Percentiles rank a stretch among this genome's conserved stretches.
phyloP scores from a whole-genome alignment of 2,329 filamentous ascomycete species.

The Diaporthe batatas region DNA sequence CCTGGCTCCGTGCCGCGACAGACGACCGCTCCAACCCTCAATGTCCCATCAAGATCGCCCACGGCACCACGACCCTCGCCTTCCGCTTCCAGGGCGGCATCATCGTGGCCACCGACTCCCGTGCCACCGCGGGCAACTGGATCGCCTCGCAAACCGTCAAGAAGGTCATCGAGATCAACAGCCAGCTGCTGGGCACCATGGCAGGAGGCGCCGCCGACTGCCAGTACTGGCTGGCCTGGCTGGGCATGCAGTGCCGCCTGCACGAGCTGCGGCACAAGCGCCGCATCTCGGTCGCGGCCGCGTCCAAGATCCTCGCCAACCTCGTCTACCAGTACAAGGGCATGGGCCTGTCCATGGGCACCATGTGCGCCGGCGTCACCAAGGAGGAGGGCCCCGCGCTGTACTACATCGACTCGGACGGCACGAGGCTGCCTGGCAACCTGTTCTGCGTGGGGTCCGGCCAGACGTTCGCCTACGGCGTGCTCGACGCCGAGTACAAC shows the following conservation, averaged over 20 bases:
- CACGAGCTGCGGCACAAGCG: constrained; percentile 99
- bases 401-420: constrained; percentile 99
- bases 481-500: constrained; percentile 93
- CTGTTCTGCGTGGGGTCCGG: constrained; percentile 98
- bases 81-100: constrained; percentile 99
- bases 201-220: constrained; percentile 98
- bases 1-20: constrained; percentile 96
- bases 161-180: constrained; percentile 99
- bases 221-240: constrained; percentile 99
- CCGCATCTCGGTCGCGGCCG: constrained; percentile 96
- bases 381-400: constrained; percentile 95
- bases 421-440: constrained; percentile 91
- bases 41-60: constrained; percentile 99
- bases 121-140: constrained; percentile 98
- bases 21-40: constrained; percentile 97
- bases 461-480: constrained; percentile 98
- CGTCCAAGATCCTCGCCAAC: constrained; percentile 98
- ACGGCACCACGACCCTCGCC: constrained; percentile 97
- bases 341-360: constrained; percentile 98
- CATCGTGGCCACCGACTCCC: constrained; percentile 97
- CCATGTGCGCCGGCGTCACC: constrained; percentile 98
- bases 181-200: constrained; percentile 94
- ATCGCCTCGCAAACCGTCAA: constrained; percentile 99
- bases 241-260: constrained; percentile 98
- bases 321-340: constrained; percentile 99